Evolutionary conservation across 192 early-diverging fungal species (phyloP).

Genomic region (Linnemannia zychae): DNA sequence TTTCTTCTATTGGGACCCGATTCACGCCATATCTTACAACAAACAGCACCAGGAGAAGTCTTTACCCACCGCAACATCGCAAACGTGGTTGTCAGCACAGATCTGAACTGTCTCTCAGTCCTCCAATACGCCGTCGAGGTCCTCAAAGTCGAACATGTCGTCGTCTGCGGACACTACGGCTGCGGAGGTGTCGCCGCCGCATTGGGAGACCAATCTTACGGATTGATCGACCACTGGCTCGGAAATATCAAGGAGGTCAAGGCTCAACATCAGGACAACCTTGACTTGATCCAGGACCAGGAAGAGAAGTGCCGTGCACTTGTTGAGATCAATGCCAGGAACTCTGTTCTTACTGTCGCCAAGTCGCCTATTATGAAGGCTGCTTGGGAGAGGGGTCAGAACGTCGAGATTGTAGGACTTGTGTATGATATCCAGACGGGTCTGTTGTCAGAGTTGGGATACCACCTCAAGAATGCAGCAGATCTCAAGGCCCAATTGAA

Average conservation of each 20-base stretch:
- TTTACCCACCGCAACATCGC: constrained; percentile 99
- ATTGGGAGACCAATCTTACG: constrained; percentile 69
- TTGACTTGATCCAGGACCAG: constrained; percentile 54
- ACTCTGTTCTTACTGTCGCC: constrained; percentile 77
- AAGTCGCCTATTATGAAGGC: constrained; percentile 83
- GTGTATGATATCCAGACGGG: constrained; percentile 76
- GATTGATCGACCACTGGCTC: constrained; percentile 93
- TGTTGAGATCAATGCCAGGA: constrained; percentile 82
- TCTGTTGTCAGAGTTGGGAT: constrained; percentile 43
- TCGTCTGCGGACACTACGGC: constrained; percentile 90
- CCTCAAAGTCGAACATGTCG: constrained; percentile 92
- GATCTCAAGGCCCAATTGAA: constrained; percentile 32
- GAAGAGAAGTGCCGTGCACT: constrained; percentile 62
- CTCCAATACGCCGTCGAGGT: constrained; percentile 94
- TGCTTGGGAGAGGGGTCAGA: constrained; percentile 84
- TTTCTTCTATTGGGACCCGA: neutral
- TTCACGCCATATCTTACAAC: neutral
- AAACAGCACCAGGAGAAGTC: constrained; percentile 79
- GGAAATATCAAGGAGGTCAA: constrained; percentile 87
- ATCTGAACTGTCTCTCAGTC: constrained; percentile 87
- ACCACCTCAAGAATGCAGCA: constrained; percentile 24
- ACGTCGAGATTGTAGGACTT: constrained; percentile 76
- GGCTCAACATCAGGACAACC: constrained; percentile 51
- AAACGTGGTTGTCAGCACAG: constrained; percentile 86
- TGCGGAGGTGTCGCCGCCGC: constrained; percentile 81